Evolutionary conservation across 129 eudicot genomes (phyloP), one percentile per base, ranked within the genome.

Genomic region (Centrapalus pauciflorus): DNA sequence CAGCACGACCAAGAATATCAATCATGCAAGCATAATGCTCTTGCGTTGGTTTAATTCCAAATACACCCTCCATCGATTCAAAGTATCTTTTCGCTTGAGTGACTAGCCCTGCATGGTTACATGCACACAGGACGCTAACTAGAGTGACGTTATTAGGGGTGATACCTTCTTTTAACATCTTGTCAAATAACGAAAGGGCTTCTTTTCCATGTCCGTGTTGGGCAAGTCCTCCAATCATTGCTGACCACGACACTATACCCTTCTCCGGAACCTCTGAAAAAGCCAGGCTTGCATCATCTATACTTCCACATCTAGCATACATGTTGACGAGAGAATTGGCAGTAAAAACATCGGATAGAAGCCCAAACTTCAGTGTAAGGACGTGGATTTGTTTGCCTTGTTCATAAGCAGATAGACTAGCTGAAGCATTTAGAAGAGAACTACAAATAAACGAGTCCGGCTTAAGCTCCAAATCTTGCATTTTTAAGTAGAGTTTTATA

Each of bases 1-100:
- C 98, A 0, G 83, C 78, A 51, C 98, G 83, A 5, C 87, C 92
- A 14, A 88, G 87, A 64, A 93, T 76, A 75, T 93, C 98, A 59
- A 86, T 79, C 96, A 89, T 89, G 79, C 96, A 89, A 45, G 92
- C 87, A 65, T 93, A 89, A 77, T 89, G 99, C 77, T 89, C 99
- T 55, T 79, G 87, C 0, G 88, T 83, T 20, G 89, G 93, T 58
- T 78, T 59, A 16, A 89, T 82, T 38, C 88, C 80, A 19, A 64
- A 89, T 25, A 59, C 28, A 7, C 63, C 83, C 34, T 80, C 77
- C 95, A 93, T 86, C 6, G 80, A 66, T 7, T 86, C 83, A 32
- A 93, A 93, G 71, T 73, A 84, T 28, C 14, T 27, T 70, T 79
- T 79, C 6, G 95, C 99, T 72, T 80, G 83, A 3, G 63, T 66